Evolutionary conservation across 2,329 filamentous ascomycete species (phyloP), one percentile per base, ranked within the genome.

Genomic region (Plenodomus lindquistii): DNA sequence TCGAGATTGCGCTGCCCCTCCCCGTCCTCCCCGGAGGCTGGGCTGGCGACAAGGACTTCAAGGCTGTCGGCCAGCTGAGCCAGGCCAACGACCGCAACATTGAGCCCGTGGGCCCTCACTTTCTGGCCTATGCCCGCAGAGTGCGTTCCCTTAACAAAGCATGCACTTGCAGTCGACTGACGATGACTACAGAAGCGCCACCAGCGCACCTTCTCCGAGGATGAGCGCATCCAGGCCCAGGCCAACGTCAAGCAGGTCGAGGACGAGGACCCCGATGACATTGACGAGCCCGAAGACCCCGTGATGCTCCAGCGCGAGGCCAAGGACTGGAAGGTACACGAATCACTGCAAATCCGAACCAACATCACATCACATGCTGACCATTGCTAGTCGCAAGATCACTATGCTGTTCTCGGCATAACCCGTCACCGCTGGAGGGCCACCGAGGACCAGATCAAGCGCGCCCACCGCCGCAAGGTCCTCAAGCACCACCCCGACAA

Each of bases 401-500:
- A 99, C 79, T 99, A 99, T 77, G 91, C 94, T 66, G 89, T 99
- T 46, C 87, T 99, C 50, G 94, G 94, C 57, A 80, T 99, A 57
- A 88, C 88, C 71, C 95, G 92, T 77, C 93, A 95, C 81, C 88
- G 94, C 67, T 94, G 82, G 80, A 89, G 85, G 76, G 95, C 94
- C 45, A 96, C 90, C 50, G 92, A 96, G 76, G 93, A 97, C 62
- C 93, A 97, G 81, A 97, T 99, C 82, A 97, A 97, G 83, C 89
- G 90, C 66, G 94, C 95, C 62, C 93, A 99, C 80, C 91, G 94
- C 80, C 97, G 96, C 85, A 99, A 99, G 88, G 94, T 99, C 59
- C 88, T 99, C 60, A 93, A 91, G 79, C 94, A 99, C 76, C 94
- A 99, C 77, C 94, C 94, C 54, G 94, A 99, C 76, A 99, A 99